Conservation (phyloP, 192 early-diverging fungal genomes). For the Geosiphon pyriformis region DNA sequence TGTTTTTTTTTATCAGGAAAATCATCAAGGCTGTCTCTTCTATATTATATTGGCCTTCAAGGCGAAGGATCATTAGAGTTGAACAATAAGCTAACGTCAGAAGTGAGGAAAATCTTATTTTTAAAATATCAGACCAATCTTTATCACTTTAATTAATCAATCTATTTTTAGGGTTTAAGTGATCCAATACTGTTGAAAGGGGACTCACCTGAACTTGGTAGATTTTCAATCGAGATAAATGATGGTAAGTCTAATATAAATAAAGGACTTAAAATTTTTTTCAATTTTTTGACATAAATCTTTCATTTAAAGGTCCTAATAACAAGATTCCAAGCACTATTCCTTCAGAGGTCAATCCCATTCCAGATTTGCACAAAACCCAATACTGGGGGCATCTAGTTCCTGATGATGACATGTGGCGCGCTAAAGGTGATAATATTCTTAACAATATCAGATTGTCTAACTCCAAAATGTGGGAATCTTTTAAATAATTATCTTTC, state of each 20-base stretch:
- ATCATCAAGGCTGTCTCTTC: conserved; percentile 46
- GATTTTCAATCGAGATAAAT: conserved; percentile 57
- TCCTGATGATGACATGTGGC: conserved; percentile 50
- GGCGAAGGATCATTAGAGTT: conserved; percentile 60
- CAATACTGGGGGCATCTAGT: conserved; percentile 35
- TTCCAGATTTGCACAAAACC: conserved; percentile 29
- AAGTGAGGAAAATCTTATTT: no score
- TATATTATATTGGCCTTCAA: conserved; percentile 80
- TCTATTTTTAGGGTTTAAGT: conserved; percentile 24
- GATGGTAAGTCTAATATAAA: conserved; percentile 42
- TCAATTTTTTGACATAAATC: background rate
- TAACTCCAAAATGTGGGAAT: background rate
- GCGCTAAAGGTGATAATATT: conserved; percentile 47
- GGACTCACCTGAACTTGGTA: conserved; percentile 61
- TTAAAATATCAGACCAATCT: no score
- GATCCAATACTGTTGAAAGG: conserved; percentile 45
- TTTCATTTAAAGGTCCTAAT: conserved; percentile 3
- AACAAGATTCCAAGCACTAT: background rate
- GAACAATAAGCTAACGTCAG: conserved; percentile 25
- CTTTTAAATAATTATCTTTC: background rate
- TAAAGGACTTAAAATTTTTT: background rate
- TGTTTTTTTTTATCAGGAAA: conserved; percentile 23
- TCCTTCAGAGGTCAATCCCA: background rate
- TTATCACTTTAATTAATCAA: background rate
- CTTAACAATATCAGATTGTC: background rate